Evolutionary conservation across 805 yeast genomes (phyloP).

Genomic region (Candida cerambycidarum): DNA sequence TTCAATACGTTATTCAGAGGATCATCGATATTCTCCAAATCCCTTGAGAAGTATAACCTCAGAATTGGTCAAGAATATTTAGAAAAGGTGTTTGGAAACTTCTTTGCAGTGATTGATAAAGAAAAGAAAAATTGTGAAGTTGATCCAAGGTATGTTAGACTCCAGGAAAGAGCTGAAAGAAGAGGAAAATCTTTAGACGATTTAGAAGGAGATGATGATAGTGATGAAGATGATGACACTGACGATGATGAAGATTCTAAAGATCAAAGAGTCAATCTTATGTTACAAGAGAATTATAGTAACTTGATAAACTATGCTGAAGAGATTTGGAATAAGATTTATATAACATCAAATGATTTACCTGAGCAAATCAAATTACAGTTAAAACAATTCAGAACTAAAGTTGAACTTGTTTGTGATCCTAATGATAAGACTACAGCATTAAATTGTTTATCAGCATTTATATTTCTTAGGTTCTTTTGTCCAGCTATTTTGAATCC

Average conservation of each 20-base stretch:
- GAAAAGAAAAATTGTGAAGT: slow-evolving; percentile 68
- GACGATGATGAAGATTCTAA: slow-evolving; percentile 36
- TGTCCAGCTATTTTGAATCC: slow-evolving; percentile 93
- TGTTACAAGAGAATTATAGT: slow-evolving; percentile 47
- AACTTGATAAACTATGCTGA: slow-evolving; percentile 52
- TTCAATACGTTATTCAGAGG: slow-evolving; percentile 66
- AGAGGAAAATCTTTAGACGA: slow-evolving; percentile 23
- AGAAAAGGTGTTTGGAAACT: slow-evolving; percentile 68
- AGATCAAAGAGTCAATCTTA: slow-evolving; percentile 27
- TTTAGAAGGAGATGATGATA: slow-evolving; percentile 14
- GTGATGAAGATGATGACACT: slow-evolving; percentile 22
- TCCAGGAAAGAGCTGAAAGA: slow-evolving; percentile 29
- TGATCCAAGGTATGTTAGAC: slow-evolving; percentile 65
- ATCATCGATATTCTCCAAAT: slow-evolving; percentile 75
- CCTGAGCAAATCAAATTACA: slow-evolving; percentile 68
- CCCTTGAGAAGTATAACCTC: slow-evolving; percentile 74
- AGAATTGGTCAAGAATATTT: slow-evolving; percentile 79
- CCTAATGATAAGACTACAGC: slow-evolving; percentile 54
- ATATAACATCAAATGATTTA: slow-evolving; percentile 66
- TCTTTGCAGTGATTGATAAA: slow-evolving; percentile 52
- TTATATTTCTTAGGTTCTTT: slow-evolving; percentile 62
- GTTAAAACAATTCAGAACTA: slow-evolving; percentile 59
- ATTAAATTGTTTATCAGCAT: slow-evolving; percentile 76
- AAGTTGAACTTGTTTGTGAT: slow-evolving; percentile 61
- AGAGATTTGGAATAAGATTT: slow-evolving; percentile 66